Evolutionary conservation across 352 stramenopile species (phyloP).

Genomic region (Globisporangium mamillatum): DNA sequence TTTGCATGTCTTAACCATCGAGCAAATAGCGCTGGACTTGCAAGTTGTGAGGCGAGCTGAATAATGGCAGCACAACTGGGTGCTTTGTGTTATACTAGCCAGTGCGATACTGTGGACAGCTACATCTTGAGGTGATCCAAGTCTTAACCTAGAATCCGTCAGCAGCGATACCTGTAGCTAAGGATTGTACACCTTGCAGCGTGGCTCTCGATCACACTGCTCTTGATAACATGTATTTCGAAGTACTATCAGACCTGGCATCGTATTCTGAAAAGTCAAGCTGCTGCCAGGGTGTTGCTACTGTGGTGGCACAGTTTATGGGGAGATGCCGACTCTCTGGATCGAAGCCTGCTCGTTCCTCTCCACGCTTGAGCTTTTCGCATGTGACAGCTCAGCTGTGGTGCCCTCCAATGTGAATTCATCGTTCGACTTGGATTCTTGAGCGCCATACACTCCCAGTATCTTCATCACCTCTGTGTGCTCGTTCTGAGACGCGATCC

Average conservation of each 20-base stretch:
- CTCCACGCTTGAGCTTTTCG: not conserved
- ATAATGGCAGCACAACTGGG: no score
- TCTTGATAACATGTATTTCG: no score
- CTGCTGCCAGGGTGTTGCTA: not conserved
- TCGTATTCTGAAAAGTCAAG: not conserved
- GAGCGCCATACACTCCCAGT: not conserved
- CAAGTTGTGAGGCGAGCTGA: no score
- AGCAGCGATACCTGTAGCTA: no score
- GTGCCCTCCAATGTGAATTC: not conserved
- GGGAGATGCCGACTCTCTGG: not conserved
- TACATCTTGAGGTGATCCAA: no score
- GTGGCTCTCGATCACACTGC: no score
- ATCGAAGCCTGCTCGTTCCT: not conserved
- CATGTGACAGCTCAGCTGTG: not conserved
- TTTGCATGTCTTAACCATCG: no score
- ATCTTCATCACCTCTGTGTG: not conserved
- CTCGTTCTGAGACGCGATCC: not conserved
- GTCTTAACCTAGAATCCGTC: no score
- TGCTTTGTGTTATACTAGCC: no score
- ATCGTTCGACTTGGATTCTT: not conserved
- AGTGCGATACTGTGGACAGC: no score
- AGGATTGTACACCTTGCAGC: no score
- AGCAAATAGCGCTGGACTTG: no score
- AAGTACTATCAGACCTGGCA: not conserved
- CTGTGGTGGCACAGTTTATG: not conserved